Conservation (phyloP, 257 asterid species). For the Ilex aquifolium region DNA sequence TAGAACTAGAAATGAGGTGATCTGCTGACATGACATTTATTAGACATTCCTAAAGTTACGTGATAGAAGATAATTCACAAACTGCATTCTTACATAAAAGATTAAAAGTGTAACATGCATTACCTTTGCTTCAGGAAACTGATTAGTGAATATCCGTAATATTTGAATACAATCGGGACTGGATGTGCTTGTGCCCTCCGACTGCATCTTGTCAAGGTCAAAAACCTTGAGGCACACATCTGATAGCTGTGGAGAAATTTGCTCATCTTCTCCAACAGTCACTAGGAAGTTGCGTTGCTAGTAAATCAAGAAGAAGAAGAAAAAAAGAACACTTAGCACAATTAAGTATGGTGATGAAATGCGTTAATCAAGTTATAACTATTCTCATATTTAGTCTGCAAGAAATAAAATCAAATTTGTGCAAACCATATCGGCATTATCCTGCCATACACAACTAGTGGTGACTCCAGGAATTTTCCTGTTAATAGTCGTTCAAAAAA, state of each 20-base stretch:
- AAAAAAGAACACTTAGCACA: neutral
- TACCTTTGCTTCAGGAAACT: slow-evolving; percentile 94
- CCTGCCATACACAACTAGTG: neutral
- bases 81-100: no score
- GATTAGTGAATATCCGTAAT: slow-evolving; percentile 73
- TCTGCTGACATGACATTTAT: slow-evolving; percentile 37
- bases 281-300: slow-evolving; percentile 87
- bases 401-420: neutral
- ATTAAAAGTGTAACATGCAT: neutral
- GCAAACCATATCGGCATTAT: neutral
- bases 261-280: slow-evolving; percentile 92
- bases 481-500: no score
- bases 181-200: slow-evolving; percentile 73
- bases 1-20: slow-evolving; percentile 69
- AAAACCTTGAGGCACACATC: slow-evolving; percentile 73
- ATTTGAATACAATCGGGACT: slow-evolving; percentile 83
- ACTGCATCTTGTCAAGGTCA: slow-evolving; percentile 79
- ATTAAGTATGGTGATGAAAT: neutral
- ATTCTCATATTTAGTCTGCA: no score
- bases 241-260: slow-evolving; percentile 60
- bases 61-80: no score
- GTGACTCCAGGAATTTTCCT: neutral
- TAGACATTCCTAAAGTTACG: slow-evolving; percentile 2
- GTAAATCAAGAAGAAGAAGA: slow-evolving; percentile 19
- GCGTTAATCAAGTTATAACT: no score